A percentile compares a stretch with the other conserved stretches of the same genome.
Conservation (phyloP, 2,329 filamentous ascomycete species). For the Lecanicillium sp. region DNA sequence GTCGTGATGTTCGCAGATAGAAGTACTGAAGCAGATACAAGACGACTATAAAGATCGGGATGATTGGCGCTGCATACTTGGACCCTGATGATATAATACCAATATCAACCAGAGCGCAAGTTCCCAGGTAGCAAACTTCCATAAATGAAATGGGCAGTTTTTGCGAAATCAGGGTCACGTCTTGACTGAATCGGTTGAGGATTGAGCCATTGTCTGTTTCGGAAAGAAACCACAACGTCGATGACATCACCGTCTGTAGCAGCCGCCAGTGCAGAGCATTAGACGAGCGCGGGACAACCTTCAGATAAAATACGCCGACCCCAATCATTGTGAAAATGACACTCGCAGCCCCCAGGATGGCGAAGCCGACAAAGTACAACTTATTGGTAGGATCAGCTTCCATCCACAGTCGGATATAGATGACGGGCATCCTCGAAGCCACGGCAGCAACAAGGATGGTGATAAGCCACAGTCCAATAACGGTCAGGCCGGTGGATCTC, state of each 20-base stretch:
- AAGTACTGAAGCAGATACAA: conserved; percentile 22
- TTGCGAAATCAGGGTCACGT: conserved; percentile 16
- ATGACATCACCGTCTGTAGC: background rate
- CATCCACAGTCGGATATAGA: conserved; percentile 6
- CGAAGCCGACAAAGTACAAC: conserved; percentile 8
- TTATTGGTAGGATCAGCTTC: conserved; percentile 4
- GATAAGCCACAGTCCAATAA: background rate
- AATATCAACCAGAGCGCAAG: conserved; percentile 9
- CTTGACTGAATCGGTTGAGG: conserved; percentile 18
- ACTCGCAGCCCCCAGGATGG: background rate
- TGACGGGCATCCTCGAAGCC: background rate
- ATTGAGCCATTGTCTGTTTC: conserved; percentile 1
- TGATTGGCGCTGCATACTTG: conserved; percentile 19
- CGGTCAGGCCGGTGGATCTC: background rate
- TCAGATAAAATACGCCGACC: background rate
- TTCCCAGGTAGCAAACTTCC: conserved; percentile 15
- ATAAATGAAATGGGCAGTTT: conserved; percentile 17
- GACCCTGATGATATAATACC: conserved; percentile 15
- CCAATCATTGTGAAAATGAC: background rate
- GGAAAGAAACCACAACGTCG: conserved; percentile 14
- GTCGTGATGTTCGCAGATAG: conserved; percentile 27
- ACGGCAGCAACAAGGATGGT: background rate
- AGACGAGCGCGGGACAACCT: background rate
- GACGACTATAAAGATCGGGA: conserved; percentile 15
- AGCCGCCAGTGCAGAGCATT: background rate